These are phyloP conservation scores for Syzygium aromaticum DNA, from an alignment of 345 rosid genomes.

Conservation along the genomic window DNA sequence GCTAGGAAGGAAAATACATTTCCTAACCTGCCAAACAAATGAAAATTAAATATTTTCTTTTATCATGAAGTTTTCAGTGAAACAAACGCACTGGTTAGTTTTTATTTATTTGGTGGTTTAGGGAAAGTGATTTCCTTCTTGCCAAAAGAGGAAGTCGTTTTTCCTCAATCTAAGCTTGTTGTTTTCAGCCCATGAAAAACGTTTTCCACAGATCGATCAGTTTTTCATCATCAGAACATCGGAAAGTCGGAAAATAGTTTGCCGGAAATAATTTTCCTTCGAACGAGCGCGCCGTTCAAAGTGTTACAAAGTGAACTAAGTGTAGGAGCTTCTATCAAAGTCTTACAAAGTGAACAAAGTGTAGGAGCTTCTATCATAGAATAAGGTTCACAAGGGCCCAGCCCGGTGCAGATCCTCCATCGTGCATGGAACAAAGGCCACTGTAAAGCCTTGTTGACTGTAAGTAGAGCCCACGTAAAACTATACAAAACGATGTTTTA, in stretches of 20 bases:
- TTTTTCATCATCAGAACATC: too few species aligned
- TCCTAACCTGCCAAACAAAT: too few species aligned
- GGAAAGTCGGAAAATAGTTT: not conserved
- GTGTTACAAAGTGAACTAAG: too few species aligned
- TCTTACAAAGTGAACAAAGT: not conserved
- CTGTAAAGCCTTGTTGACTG: not conserved
- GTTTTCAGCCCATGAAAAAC: not conserved
- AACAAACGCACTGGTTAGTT: accelerated
- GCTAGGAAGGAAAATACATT: not conserved
- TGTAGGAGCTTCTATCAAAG: too few species aligned
- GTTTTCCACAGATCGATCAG: too few species aligned
- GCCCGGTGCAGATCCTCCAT: not conserved
- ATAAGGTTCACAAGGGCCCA: not conserved
- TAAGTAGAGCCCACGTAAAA: not conserved
- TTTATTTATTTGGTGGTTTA: too few species aligned
- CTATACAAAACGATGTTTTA: too few species aligned
- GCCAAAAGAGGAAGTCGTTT: too few species aligned
- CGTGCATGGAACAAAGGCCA: not conserved
- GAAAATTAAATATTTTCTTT: too few species aligned
- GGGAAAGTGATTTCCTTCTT: accelerated
- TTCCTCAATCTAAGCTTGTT: not conserved
- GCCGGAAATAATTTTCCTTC: too few species aligned
- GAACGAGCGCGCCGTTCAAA: not conserved
- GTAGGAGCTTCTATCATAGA: not conserved
- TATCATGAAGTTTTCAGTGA: too few species aligned